Evolutionary conservation across 202 grass and related monocot species (phyloP).

Genomic region (Schoenoplectus tabernaemontani): DNA sequence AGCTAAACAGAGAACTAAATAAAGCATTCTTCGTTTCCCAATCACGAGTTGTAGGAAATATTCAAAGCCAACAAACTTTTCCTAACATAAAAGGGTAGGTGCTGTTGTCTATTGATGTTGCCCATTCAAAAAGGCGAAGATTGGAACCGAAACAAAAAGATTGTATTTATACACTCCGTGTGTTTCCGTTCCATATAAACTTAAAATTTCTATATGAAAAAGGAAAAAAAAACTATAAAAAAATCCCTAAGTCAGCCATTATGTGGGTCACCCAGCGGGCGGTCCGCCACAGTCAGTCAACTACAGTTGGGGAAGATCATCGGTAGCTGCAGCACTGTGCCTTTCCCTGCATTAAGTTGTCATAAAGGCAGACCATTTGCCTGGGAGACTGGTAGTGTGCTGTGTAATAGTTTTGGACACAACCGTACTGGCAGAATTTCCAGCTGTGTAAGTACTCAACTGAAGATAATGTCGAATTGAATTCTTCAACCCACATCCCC

Average conservation of each 20-base stretch:
- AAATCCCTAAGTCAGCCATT: not conserved
- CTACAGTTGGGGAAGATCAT: slow-evolving; percentile 25
- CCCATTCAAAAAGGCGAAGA: too few relatives aligned
- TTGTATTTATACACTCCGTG: too few relatives aligned
- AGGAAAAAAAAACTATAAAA: not conserved
- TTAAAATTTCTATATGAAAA: slow-evolving; percentile 3
- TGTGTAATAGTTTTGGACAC: slow-evolving; percentile 64
- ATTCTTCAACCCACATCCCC: slow-evolving; percentile 97
- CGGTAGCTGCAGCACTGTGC: slow-evolving; percentile 65
- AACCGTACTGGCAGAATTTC: slow-evolving; percentile 88
- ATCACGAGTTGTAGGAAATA: too few relatives aligned
- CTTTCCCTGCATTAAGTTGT: slow-evolving; percentile 43
- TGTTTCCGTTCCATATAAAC: too few relatives aligned
- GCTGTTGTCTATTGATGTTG: too few relatives aligned
- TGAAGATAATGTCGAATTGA: slow-evolving; percentile 28
- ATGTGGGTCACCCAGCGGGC: not conserved
- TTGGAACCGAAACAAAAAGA: too few relatives aligned
- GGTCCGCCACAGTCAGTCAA: not conserved
- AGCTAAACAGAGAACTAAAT: too few relatives aligned
- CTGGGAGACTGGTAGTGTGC: slow-evolving; percentile 89
- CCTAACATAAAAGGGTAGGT: too few relatives aligned
- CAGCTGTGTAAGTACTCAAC: slow-evolving; percentile 78
- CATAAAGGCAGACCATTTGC: slow-evolving; percentile 77
- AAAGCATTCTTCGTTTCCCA: too few relatives aligned
- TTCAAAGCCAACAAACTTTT: too few relatives aligned